A percentile compares a stretch with the other conserved stretches of the same genome.
Evolutionary conservation across 1,139 yeast species (phyloP).

Genomic region (Debaryomycetaceae sp.): DNA sequence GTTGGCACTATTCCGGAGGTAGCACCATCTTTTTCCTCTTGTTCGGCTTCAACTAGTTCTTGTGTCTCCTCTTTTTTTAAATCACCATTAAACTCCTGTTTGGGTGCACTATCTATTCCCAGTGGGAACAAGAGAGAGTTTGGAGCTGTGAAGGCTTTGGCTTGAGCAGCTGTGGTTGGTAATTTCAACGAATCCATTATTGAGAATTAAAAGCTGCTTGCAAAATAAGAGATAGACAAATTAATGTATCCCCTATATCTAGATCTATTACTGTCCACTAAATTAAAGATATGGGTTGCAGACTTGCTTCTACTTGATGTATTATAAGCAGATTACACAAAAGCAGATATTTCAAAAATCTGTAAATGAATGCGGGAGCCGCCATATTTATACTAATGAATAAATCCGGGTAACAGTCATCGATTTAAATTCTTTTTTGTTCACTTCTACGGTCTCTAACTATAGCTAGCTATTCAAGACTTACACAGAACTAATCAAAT

Average conservation of each 20-base stretch:
- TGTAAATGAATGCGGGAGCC: constrained; percentile 1
- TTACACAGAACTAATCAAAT: no score
- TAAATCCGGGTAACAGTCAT: constrained; percentile 6
- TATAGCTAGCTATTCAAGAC: no score
- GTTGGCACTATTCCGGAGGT: constrained; percentile 96
- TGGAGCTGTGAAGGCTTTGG: constrained; percentile 70
- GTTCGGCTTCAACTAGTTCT: constrained; percentile 36
- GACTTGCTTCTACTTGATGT: neutral
- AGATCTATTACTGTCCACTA: constrained; percentile 1
- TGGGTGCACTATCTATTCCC: constrained; percentile 24
- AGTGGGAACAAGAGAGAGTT: constrained; percentile 63
- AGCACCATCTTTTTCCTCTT: constrained; percentile 61
- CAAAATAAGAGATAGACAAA: constrained; percentile 32
- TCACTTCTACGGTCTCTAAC: no score
- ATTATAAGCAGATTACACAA: constrained; percentile 4
- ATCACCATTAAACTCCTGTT: constrained; percentile 10
- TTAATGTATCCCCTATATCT: constrained; percentile 41
- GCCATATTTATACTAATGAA: constrained; percentile 4
- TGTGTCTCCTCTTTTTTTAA: constrained; percentile 24
- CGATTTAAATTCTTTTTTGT: neutral
- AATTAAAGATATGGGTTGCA: neutral
- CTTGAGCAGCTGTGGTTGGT: constrained; percentile 81
- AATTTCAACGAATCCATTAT: constrained; percentile 70
- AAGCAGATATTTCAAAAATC: neutral
- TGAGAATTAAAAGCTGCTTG: constrained; percentile 4